phyloP scores from a whole-genome alignment of 139 green algal species.

The Chlorella sp. region DNA sequence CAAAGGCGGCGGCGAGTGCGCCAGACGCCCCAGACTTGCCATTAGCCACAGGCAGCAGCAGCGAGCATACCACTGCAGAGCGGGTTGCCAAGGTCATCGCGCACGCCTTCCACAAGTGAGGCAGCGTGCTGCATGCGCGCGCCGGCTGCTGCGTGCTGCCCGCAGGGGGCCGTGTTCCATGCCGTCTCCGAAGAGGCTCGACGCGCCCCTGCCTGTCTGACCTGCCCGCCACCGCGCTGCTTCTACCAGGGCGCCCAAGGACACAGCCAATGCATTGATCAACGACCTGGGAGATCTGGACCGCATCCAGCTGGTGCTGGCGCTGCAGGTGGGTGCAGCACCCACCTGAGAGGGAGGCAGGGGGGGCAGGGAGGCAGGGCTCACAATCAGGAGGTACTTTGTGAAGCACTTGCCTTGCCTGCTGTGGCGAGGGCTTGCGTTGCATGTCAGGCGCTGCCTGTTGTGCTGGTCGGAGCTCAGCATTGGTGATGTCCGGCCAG shows the following conservation, averaged over 20 bases:
- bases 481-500: not conserved
- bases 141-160: not conserved
- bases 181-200: not conserved
- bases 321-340: slow-evolving; percentile 29
- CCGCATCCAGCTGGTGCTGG: slow-evolving; percentile 50
- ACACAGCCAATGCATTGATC: slow-evolving; percentile 40
- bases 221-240: not conserved
- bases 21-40: not conserved
- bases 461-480: not conserved
- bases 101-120: slow-evolving; percentile 15
- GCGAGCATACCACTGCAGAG: not conserved
- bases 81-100: slow-evolving; percentile 20
- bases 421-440: too few relatives aligned
- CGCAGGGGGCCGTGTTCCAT: not conserved
- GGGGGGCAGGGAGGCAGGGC: not conserved
- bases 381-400: not conserved
- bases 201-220: not conserved
- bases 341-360: not conserved
- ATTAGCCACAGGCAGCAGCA: not conserved
- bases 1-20: not conserved
- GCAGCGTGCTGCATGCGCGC: not conserved
- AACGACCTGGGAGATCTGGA: slow-evolving; percentile 39
- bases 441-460: not conserved
- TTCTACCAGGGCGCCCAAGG: slow-evolving; percentile 22
- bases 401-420: too few relatives aligned